These are phyloP conservation scores for Tetradesmus lagerheimii DNA, from an alignment of 139 green algal genomes.

Conservation along the genomic window DNA sequence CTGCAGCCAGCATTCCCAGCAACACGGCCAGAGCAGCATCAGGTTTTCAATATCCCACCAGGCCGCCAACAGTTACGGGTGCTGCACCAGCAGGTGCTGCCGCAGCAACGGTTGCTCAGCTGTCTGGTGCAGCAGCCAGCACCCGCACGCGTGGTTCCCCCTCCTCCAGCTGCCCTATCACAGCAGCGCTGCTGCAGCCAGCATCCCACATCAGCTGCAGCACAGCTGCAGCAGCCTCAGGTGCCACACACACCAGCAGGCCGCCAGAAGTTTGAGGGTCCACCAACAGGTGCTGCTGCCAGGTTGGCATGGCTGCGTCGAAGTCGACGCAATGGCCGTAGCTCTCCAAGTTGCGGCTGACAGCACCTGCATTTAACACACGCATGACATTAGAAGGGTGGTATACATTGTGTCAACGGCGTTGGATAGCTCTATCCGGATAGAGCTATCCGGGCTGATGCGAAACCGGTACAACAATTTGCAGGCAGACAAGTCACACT, in stretches of 20 bases:
- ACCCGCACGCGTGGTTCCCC: constrained; percentile 16
- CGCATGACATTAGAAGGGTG: no score
- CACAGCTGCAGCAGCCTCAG: constrained; percentile 28
- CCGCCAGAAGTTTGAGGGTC: constrained; percentile 58
- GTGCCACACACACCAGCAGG: constrained; percentile 46
- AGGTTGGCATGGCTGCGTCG: background rate
- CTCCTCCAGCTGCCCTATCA: constrained; percentile 38
- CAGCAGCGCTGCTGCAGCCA: constrained; percentile 36
- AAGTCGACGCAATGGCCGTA: constrained; percentile 43
- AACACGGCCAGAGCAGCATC: no score
- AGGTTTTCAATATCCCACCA: no score
- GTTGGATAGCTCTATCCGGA: no score
- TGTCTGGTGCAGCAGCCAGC: background rate
- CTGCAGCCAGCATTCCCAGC: no score
- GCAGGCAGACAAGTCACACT: no score
- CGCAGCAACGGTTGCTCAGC: background rate
- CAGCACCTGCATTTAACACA: background rate
- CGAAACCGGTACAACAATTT: no score
- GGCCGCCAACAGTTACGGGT: no score
- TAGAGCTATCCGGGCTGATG: no score
- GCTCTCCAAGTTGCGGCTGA: constrained; percentile 51
- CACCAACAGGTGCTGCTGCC: constrained; percentile 50
- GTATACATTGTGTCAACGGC: no score
- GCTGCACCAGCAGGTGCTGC: background rate
- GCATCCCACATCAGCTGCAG: constrained; percentile 7